Evolutionary conservation across 75 land plant genomes (phyloP).

Genomic region (Cupressus sempervirens): DNA sequence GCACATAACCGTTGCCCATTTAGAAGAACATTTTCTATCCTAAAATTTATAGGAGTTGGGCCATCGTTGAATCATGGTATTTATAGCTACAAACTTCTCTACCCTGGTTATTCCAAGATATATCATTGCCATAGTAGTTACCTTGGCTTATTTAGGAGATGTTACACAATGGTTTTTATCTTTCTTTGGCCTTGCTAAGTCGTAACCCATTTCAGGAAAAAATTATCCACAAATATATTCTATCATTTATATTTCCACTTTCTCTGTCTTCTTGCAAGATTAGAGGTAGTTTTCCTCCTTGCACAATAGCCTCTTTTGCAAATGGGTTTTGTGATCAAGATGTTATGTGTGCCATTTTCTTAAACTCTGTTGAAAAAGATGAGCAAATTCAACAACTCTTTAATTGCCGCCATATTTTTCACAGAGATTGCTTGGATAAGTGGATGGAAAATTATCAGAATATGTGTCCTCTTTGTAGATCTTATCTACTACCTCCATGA

Average conservation of each 20-base stretch:
- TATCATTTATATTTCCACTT: neutral
- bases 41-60: no score
- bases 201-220: slow-evolving; percentile 14
- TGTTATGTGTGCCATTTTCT: slow-evolving; percentile 37
- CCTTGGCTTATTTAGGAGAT: slow-evolving; percentile 26
- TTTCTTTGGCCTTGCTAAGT: slow-evolving; percentile 24
- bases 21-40: no score
- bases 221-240: neutral
- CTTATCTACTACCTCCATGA: neutral
- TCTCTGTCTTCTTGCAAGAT: slow-evolving; percentile 20
- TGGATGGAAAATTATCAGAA: slow-evolving; percentile 33
- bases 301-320: slow-evolving; percentile 21
- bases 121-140: slow-evolving; percentile 22
- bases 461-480: slow-evolving; percentile 46
- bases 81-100: slow-evolving; percentile 30
- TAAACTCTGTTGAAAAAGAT: slow-evolving; percentile 22
- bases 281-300: slow-evolving; percentile 38
- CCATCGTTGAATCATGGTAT: slow-evolving; percentile 23
- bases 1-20: no score
- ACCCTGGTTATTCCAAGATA: slow-evolving; percentile 36
- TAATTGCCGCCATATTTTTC: slow-evolving; percentile 41
- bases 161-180: slow-evolving; percentile 4
- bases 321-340: neutral
- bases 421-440: slow-evolving; percentile 32
- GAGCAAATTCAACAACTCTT: slow-evolving; percentile 26